Conservation (phyloP, 2,329 filamentous ascomycete genomes). For the Anthostomella pinea region DNA sequence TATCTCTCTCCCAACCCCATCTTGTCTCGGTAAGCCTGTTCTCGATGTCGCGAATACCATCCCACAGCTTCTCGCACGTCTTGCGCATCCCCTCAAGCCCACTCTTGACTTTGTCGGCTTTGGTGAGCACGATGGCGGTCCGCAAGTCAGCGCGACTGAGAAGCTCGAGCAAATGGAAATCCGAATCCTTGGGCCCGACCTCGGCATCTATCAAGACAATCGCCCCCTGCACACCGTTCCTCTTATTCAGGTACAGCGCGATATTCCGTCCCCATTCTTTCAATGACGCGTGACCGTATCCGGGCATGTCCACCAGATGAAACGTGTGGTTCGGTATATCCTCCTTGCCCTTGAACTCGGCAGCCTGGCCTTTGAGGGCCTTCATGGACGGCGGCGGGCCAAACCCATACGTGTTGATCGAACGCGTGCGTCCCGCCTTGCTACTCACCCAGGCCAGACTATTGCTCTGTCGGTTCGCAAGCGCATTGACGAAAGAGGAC, state of each 20-base stretch:
- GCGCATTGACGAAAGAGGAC: slow-evolving; percentile 81
- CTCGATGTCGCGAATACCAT: slow-evolving; percentile 24
- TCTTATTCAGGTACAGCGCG: slow-evolving; percentile 45
- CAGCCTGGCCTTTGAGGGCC: slow-evolving; percentile 22
- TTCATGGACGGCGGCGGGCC: slow-evolving; percentile 36
- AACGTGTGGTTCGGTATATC: slow-evolving; percentile 45
- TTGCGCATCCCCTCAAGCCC: slow-evolving; percentile 23
- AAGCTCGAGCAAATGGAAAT: slow-evolving; percentile 45
- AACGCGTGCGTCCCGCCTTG: slow-evolving; percentile 50
- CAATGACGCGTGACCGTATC: slow-evolving; percentile 47
- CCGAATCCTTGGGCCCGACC: slow-evolving; percentile 48
- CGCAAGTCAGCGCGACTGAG: slow-evolving; percentile 44
- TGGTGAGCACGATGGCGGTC: slow-evolving; percentile 53
- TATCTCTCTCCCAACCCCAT: slow-evolving; percentile 30
- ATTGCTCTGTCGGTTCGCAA: slow-evolving; percentile 58
- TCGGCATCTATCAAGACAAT: slow-evolving; percentile 53
- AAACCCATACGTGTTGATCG: slow-evolving; percentile 56
- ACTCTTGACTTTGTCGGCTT: slow-evolving; percentile 49
- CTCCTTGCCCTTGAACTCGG: slow-evolving; percentile 30
- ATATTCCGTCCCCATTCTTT: slow-evolving; percentile 53
- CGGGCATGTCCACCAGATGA: slow-evolving; percentile 50
- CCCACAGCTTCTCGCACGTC: slow-evolving; percentile 28
- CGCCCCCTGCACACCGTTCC: slow-evolving; percentile 48
- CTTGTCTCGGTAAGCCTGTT: slow-evolving; percentile 13
- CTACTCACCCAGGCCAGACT: slow-evolving; percentile 47